Percentiles rank a stretch among this genome's conserved stretches.
Conservation (phyloP, 2,329 filamentous ascomycete species). For the Sporothrix variecibatus region DNA sequence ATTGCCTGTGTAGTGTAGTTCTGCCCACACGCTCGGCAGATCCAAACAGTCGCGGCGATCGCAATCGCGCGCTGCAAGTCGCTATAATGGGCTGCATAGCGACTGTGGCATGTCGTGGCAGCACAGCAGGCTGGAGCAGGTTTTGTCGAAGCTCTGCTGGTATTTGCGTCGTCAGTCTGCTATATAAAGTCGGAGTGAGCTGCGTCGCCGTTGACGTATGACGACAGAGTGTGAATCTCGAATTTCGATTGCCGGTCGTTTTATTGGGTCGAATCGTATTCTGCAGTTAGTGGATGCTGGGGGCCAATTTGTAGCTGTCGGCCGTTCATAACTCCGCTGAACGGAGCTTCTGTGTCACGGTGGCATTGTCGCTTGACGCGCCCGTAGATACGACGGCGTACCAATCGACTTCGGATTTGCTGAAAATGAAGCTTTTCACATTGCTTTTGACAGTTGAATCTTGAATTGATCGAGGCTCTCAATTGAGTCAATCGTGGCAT, state of each 20-base stretch:
- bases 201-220: not conserved
- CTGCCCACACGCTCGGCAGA: not conserved
- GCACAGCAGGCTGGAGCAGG: not conserved
- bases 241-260: constrained; percentile 9
- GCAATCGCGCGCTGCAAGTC: constrained; percentile 18
- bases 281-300: not conserved
- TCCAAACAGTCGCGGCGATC: not conserved
- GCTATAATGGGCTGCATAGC: constrained; percentile 24
- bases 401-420: not conserved
- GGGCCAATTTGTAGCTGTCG: not conserved
- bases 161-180: not conserved
- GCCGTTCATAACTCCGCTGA: constrained; percentile 8
- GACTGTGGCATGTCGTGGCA: not conserved
- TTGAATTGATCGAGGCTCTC: not conserved
- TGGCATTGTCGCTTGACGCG: not conserved
- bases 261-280: not conserved
- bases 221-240: not conserved
- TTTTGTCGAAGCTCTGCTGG: not conserved
- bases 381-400: not conserved
- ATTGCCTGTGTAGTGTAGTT: not conserved
- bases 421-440: not conserved
- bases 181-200: not conserved
- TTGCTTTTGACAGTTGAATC: not conserved
- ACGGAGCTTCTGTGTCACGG: not conserved
- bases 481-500: not conserved